Evolutionary conservation across 495 filamentous ascomycete genomes (phyloP).

Genomic region (Lasiosphaeria ovina): DNA sequence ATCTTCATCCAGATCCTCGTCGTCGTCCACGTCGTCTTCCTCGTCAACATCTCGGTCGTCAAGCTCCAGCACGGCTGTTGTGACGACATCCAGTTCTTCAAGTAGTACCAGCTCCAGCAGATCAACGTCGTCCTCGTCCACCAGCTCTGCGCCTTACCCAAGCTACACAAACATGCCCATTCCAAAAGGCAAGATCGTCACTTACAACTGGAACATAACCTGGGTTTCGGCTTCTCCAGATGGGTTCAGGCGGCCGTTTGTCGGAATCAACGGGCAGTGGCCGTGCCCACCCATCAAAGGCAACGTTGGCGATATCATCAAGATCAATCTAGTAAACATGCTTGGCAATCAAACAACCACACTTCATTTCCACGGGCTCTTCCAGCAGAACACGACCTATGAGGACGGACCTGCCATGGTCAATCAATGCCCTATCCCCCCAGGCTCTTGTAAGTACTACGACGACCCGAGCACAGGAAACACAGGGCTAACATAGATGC

Average conservation of each 20-base stretch:
- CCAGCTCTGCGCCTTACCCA: conserved; percentile 5
- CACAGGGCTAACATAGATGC: background rate
- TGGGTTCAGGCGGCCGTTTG: conserved; percentile 57
- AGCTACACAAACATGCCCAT: conserved; percentile 4
- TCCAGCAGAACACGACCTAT: conserved; percentile 58
- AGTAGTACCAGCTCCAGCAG: background rate
- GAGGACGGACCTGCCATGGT: conserved; percentile 65
- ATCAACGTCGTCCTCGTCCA: background rate
- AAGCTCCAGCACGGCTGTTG: background rate
- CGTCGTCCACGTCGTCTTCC: background rate
- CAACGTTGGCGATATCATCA: conserved; percentile 58
- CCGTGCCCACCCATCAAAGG: conserved; percentile 60
- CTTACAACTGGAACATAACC: conserved; percentile 51
- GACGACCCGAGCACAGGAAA: background rate
- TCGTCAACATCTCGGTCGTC: background rate
- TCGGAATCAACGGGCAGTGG: conserved; percentile 69
- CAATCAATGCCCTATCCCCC: conserved; percentile 62
- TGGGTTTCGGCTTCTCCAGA: conserved; percentile 65
- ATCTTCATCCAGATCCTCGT: background rate
- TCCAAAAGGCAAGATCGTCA: conserved; percentile 7
- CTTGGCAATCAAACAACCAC: conserved; percentile 60
- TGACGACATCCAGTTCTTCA: background rate
- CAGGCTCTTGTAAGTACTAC: conserved; percentile 38
- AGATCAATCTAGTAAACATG: conserved; percentile 62
- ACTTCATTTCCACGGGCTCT: conserved; percentile 71